These are phyloP conservation scores for Leucosporidium yakuticum DNA, from an alignment of 768 basidiomycete genomes.

Conservation along the genomic window DNA sequence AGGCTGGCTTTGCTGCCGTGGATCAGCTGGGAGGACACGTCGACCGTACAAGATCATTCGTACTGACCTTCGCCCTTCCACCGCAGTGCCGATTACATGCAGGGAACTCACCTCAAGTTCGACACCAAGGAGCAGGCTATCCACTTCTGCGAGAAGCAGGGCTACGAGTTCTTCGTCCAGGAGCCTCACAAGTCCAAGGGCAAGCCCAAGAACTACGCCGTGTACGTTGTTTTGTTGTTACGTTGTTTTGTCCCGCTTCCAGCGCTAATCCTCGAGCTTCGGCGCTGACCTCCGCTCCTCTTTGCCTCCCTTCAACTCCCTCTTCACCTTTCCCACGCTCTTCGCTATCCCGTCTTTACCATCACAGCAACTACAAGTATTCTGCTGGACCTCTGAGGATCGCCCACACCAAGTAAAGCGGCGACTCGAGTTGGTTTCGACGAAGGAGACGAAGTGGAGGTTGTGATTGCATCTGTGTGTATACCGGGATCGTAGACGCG, in stretches of 20 bases:
- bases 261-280: slow-evolving; percentile 22
- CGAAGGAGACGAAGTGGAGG: too few species aligned
- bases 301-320: slow-evolving; percentile 30
- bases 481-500: too few species aligned
- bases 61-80: too few species aligned
- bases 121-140: slow-evolving; percentile 81
- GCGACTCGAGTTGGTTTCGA: not conserved
- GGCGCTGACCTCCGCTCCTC: slow-evolving; percentile 33
- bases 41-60: too few species aligned
- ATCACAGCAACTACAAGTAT: slow-evolving; percentile 81
- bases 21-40: too few species aligned
- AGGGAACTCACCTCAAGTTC: slow-evolving; percentile 49
- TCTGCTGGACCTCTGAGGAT: slow-evolving; percentile 71
- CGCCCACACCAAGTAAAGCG: slow-evolving; percentile 77
- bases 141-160: slow-evolving; percentile 96
- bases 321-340: too few species aligned
- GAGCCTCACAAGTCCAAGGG: slow-evolving; percentile 47
- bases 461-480: too few species aligned
- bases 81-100: slow-evolving; percentile 31
- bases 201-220: slow-evolving; percentile 45
- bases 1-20: too few species aligned
- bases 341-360: slow-evolving; percentile 52
- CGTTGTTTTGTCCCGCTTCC: slow-evolving; percentile 2
- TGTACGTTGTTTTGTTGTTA: slow-evolving; percentile 31
- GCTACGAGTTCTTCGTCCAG: slow-evolving; percentile 56